Base-by-base conservation (phyloP, 306 rosid genomes). In the Quercus engelmannii region DNA sequence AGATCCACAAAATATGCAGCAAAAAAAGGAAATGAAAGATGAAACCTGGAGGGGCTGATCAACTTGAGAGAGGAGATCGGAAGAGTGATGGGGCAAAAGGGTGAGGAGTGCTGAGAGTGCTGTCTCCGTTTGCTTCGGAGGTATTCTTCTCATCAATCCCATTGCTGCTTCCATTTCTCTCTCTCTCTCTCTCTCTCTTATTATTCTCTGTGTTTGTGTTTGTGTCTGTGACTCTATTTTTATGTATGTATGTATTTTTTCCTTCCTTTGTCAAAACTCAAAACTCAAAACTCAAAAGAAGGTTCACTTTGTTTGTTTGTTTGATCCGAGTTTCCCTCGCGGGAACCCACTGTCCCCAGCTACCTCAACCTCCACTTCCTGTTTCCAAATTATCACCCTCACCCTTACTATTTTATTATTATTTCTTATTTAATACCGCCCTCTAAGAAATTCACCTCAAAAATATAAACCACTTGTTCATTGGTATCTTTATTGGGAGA, bases 1-100 rank as follows among this genome's bases (percentile, higher is more conserved):
- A 41, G 46, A 41, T 41, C 46, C 46, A 41, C 7, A 67, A 64
- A 5, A 19, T 5, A 64, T 6, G 33, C 4, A 14, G n/a, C 17
- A 28, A 13, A 17, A 64, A 25, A 62, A 64, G 3, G 28, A 62
- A 5, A 64, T 64, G 43, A 10, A 31, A 30, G 11, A 17, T 11
- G 71, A 69, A 11, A 87, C 99, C 99, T 91, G 99, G n/a, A 95
- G 98, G 20, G 99, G 99, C 81, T 95, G 99, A 79, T 95, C 99
- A 81, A 95, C 93, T 86, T 95, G 99, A 55, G 99, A 90, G 57
- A 92, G 95, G 82, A 95, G 98, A 92, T 95, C 97, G 83, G 99
- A 86, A 62, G 98, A 95, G 81, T 92, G 91, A 33, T 90, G 90
- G 10, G 99, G 99, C 76, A 95, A 80, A 31, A 95, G 98, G 68